Percentiles rank a stretch among this genome's conserved stretches.
These are phyloP conservation scores for Aspergillus sp. DNA, from an alignment of 2,329 filamentous ascomycete genomes.

Conservation along the genomic window DNA sequence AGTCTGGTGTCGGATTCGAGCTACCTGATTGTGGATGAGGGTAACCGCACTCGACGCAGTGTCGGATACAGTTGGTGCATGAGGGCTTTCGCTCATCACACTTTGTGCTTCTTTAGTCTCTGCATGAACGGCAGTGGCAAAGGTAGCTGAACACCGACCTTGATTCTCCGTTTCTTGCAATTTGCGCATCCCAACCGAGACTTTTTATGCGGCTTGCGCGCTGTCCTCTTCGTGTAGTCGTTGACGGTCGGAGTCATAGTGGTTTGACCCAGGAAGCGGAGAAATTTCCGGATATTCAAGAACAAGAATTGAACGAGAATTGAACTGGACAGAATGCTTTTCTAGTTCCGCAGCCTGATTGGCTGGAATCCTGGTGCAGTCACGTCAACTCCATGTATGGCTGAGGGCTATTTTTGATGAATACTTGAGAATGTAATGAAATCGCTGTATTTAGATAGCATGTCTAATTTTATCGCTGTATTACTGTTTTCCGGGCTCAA, in stretches of 20 bases:
- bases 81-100: not conserved
- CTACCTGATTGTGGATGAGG: not conserved
- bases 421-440: too few species aligned
- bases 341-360: too few species aligned
- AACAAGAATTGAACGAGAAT: too few species aligned
- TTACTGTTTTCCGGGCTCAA: too few species aligned
- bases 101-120: not conserved
- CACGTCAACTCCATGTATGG: too few species aligned
- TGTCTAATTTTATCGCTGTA: too few species aligned
- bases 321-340: too few species aligned
- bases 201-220: conserved; percentile 14
- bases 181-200: conserved; percentile 14
- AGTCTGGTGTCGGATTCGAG: not conserved
- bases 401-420: too few species aligned
- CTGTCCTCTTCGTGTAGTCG: not conserved
- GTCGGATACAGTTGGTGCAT: not conserved
- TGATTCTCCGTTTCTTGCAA: conserved; percentile 15
- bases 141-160: conserved; percentile 7
- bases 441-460: too few species aligned
- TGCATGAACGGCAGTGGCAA: not conserved
- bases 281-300: too few species aligned
- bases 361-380: too few species aligned
- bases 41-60: not conserved
- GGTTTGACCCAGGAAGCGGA: too few species aligned
- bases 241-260: not conserved